A percentile compares a stretch with the other conserved stretches of the same genome.
Conservation (phyloP, 2,329 filamentous ascomycete species). For the Colletotrichum sp. region DNA sequence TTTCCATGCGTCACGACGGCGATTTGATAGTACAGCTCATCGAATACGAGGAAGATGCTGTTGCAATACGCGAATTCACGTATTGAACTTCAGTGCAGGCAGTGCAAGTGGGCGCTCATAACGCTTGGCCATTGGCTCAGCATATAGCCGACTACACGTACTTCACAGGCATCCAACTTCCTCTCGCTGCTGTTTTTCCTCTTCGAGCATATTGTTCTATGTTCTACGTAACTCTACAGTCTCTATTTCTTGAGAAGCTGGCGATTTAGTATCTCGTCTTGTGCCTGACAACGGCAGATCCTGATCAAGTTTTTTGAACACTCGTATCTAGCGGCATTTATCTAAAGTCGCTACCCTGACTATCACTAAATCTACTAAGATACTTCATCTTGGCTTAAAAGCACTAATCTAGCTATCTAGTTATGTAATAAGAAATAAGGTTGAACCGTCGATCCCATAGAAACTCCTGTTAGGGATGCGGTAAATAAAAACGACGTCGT, state of each 20-base stretch:
- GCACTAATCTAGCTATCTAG: background rate
- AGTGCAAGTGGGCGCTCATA: background rate
- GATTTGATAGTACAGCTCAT: background rate
- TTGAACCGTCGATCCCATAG: constrained; percentile 25
- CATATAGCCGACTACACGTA: background rate
- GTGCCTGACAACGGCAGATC: background rate
- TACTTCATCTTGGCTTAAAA: background rate
- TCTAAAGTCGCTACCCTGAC: background rate
- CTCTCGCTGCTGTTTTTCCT: background rate
- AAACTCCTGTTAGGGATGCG: constrained; percentile 34
- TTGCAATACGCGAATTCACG: background rate
- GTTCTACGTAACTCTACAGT: background rate
- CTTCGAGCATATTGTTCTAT: background rate
- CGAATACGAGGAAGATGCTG: background rate
- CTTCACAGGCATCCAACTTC: too few species aligned
- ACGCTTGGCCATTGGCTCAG: background rate
- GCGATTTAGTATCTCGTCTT: background rate
- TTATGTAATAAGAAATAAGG: background rate
- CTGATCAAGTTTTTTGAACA: background rate
- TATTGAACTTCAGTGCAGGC: background rate
- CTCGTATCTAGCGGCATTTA: background rate
- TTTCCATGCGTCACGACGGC: background rate
- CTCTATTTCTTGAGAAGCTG: background rate
- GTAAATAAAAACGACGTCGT: constrained; percentile 34
- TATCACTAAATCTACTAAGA: background rate